Conservation (phyloP, 164 flowering plant species). For the Macadamia tetraphylla region DNA sequence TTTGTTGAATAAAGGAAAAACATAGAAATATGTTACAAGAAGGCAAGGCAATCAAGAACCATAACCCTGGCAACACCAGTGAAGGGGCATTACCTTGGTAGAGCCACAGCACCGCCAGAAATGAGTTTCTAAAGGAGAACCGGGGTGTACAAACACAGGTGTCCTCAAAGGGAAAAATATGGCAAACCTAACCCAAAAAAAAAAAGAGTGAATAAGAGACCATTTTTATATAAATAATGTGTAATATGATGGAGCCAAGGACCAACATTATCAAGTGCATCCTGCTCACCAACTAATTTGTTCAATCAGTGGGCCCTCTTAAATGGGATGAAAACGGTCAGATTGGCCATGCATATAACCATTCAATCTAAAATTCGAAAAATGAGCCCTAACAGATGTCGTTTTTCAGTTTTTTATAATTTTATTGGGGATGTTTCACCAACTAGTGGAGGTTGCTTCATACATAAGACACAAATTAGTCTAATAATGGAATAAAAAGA, state of each 20-base stretch:
- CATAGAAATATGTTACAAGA: too few species aligned
- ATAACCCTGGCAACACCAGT: too few species aligned
- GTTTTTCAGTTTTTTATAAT: too few species aligned
- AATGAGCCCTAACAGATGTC: too few species aligned
- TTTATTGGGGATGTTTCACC: too few species aligned
- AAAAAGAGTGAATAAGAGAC: not conserved
- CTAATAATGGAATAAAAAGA: too few species aligned
- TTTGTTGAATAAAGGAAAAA: too few species aligned
- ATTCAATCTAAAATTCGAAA: too few species aligned
- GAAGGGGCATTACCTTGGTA: slow-evolving; percentile 51
- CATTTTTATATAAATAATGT: not conserved
- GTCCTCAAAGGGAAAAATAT: slow-evolving; percentile 85
- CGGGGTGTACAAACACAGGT: slow-evolving; percentile 61
- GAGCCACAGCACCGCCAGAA: slow-evolving; percentile 95
- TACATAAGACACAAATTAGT: too few species aligned
- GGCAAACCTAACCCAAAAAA: slow-evolving; percentile 62
- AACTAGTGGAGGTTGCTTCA: too few species aligned
- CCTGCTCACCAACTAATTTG: not conserved
- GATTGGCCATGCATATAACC: not conserved
- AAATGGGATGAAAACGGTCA: not conserved
- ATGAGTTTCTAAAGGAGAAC: slow-evolving; percentile 63
- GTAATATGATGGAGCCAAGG: not conserved
- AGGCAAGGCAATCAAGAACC: too few species aligned
- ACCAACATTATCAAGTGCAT: not conserved
- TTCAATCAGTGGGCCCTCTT: not conserved